Conservation (phyloP, 2,329 filamentous ascomycete species). For the Epichloe aotearoae region DNA sequence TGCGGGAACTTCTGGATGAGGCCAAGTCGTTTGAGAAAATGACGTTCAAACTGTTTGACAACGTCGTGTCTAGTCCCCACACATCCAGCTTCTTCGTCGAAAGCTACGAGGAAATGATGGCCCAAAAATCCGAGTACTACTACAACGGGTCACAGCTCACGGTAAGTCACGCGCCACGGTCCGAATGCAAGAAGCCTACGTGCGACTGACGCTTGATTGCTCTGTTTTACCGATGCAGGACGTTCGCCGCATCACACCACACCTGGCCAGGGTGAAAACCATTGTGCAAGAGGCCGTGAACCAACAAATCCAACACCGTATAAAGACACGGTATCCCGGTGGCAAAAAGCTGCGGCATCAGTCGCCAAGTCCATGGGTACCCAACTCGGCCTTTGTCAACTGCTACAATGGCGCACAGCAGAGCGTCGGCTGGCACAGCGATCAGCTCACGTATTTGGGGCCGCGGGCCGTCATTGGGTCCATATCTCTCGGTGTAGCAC, state of each 20-base stretch:
- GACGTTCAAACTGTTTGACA: conserved; percentile 79
- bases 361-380: conserved; percentile 57
- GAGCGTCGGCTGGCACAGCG: conserved; percentile 82
- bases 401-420: conserved; percentile 75
- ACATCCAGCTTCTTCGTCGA: conserved; percentile 76
- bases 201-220: not conserved
- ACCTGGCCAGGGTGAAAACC: conserved; percentile 55
- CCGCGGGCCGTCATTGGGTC: conserved; percentile 82
- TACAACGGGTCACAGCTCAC: conserved; percentile 71
- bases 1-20: conserved; percentile 65
- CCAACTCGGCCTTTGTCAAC: conserved; percentile 90
- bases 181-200: not conserved
- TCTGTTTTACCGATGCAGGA: conserved; percentile 34
- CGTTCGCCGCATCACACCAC: conserved; percentile 61
- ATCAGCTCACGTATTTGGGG: conserved; percentile 86
- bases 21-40: conserved; percentile 55
- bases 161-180: conserved; percentile 21
- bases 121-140: conserved; percentile 66
- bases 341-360: conserved; percentile 68
- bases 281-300: conserved; percentile 69
- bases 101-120: conserved; percentile 51
- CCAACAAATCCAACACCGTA: conserved; percentile 57
- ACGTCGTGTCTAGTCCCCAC: conserved; percentile 73
- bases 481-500: conserved; percentile 78
- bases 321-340: conserved; percentile 51